phyloP scores from a whole-genome alignment of 495 filamentous ascomycete genomes.

The Penicillium maclennaniae region DNA sequence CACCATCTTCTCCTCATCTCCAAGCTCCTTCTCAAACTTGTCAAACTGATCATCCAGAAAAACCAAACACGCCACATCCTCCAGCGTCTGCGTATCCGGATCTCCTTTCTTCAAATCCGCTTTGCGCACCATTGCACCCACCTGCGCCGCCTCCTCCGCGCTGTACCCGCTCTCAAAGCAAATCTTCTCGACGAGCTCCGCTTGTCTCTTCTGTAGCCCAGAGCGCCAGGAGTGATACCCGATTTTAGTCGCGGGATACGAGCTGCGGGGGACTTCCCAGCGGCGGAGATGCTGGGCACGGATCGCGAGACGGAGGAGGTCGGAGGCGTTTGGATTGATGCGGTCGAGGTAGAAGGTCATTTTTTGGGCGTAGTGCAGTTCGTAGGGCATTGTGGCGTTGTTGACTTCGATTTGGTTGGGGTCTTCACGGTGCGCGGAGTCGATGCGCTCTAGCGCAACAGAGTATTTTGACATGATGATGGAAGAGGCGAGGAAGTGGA shows the following conservation, averaged over 20 bases:
- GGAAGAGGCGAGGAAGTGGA: not conserved
- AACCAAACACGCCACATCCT: slow-evolving; percentile 82
- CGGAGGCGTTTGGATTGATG: slow-evolving; percentile 53
- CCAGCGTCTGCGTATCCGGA: slow-evolving; percentile 65
- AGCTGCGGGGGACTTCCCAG: slow-evolving; percentile 71
- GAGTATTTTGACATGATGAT: slow-evolving; percentile 31
- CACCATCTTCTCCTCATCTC: slow-evolving; percentile 70
- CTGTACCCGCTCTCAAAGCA: slow-evolving; percentile 50
- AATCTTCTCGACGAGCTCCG: slow-evolving; percentile 53
- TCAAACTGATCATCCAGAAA: slow-evolving; percentile 84
- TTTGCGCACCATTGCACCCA: slow-evolving; percentile 61
- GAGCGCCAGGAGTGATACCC: slow-evolving; percentile 77
- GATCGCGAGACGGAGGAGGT: slow-evolving; percentile 64
- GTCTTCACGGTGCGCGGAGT: slow-evolving; percentile 68
- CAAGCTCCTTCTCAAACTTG: slow-evolving; percentile 59
- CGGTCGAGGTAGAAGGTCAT: slow-evolving; percentile 67
- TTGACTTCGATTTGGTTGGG: slow-evolving; percentile 43
- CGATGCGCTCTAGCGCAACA: slow-evolving; percentile 59
- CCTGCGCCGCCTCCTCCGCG: slow-evolving; percentile 45
- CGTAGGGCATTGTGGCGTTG: slow-evolving; percentile 52
- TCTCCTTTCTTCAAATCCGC: slow-evolving; percentile 57
- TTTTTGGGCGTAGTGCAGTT: slow-evolving; percentile 74
- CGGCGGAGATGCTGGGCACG: slow-evolving; percentile 79
- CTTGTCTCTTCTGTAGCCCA: slow-evolving; percentile 66
- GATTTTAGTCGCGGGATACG: slow-evolving; percentile 62